Base-by-base conservation (phyloP, 2,329 filamentous ascomycete genomes). In the Neodidymelliopsis sp. region DNA sequence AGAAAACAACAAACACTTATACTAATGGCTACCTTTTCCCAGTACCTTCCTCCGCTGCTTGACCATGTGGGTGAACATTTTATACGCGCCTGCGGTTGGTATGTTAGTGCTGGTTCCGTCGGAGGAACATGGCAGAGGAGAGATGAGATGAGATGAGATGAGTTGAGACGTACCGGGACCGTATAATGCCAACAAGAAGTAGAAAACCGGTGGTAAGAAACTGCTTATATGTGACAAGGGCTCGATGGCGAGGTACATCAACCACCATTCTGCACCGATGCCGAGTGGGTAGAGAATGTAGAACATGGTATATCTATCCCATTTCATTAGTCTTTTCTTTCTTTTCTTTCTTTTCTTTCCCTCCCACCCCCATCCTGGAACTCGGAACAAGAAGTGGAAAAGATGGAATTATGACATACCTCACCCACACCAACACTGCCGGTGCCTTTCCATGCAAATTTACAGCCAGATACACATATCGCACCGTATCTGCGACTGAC, bases 21-120 rank as follows among this genome's bases (percentile, higher is more conserved):
- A n/a, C n/a, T n/a, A n/a, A n/a, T n/a, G n/a, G n/a, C n/a, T n/a
- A n/a, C n/a, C 27, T 13, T 29, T 31, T 2, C 48, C 49, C 5
- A 66, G 40, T 2, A 49, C 54, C 49, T 65, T 66, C 29, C 24
- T 56, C 19, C 62, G 54, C 34, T 65, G 63, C 41, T 57, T 62
- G 12, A 66, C 53, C 63, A 66, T 66, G 22, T 66, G 62, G 10
- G 60, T 64, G 24, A 63, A 66, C 63, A 66, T 65, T 1, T 39
- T 60, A 8, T 60, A 65, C 10, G 63, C 48, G 1, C 63, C 63
- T 65, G 35, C 8, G 2, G 11, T 2, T 20, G 4, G 4, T 10
- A 35, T 15, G 11, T 59, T 18, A 56, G 45, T 33, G 31, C 12
- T 10, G 23, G 9, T n/a, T n/a, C 25, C 11, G 23, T 19, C 18